Evolutionary conservation across 129 eudicot genomes (phyloP).

Genomic region (Helianthus tuberosus): DNA sequence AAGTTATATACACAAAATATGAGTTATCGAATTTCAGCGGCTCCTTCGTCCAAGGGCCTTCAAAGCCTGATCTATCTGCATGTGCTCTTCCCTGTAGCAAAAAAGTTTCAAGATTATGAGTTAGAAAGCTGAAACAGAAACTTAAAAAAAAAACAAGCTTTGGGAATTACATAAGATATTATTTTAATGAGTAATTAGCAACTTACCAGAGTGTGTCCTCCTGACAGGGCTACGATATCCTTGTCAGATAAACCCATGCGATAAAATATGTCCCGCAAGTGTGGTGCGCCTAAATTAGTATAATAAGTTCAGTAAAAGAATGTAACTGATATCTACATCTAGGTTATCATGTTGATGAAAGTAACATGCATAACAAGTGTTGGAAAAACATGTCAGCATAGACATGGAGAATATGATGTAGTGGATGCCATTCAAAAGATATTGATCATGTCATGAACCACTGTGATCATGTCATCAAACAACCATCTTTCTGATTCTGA

Average conservation of each 20-base stretch:
- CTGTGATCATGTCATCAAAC: slow-evolving; percentile 4
- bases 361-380: slow-evolving; percentile 9
- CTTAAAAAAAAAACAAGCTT: background rate
- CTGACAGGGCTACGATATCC: slow-evolving; percentile 96
- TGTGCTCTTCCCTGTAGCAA: slow-evolving; percentile 85
- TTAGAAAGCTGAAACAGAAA: background rate
- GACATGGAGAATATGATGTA: background rate
- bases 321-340: slow-evolving; percentile 13
- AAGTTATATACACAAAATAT: slow-evolving; percentile 73
- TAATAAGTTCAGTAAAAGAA: slow-evolving; percentile 16
- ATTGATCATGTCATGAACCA: background rate
- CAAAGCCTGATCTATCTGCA: slow-evolving; percentile 97
- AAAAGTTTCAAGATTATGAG: background rate
- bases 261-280: slow-evolving; percentile 82
- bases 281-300: slow-evolving; percentile 68
- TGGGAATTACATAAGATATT: slow-evolving; percentile 19
- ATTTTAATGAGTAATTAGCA: slow-evolving; percentile 16
- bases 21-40: slow-evolving; percentile 91
- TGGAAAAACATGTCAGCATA: background rate
- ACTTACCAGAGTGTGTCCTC: slow-evolving; percentile 94
- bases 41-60: slow-evolving; percentile 95
- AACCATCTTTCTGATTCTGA: background rate
- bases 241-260: slow-evolving; percentile 96
- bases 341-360: background rate
- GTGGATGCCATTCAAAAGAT: background rate